Base-by-base conservation (phyloP, 1,139 yeast genomes). In the Wickerhamomyces sp. region DNA sequence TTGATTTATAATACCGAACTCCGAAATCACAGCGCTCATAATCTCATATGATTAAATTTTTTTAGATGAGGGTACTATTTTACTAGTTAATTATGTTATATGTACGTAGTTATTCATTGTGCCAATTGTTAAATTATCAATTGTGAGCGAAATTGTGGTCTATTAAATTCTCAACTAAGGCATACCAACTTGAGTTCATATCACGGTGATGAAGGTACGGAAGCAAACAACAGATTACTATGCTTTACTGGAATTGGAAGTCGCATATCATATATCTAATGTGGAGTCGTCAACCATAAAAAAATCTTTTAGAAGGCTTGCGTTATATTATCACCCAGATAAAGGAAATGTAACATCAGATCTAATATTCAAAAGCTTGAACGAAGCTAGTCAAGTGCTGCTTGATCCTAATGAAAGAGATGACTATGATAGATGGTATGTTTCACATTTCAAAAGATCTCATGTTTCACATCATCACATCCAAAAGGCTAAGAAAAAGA, bases 321-420 rank as follows among this genome's bases (percentile, higher is more conserved):
- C 98, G 13, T 76, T 94, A 37, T 81, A 80, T 54, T 74, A 89
- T 61, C 99, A 92, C 63, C 99, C 99, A 0, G 99, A 92, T 63
- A 92, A 94, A 64, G 90, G 92, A 60, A 47, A 78, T 50, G 82
- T 84, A 56, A 83, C 94, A 9, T 85, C 87, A 2, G 92, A 82
- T 53, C 61, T 73, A 39, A 73, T 72, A 51, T 87, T 87, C 61
- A 85, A 85, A 59, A 81, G 78, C 46, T 69, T 87, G 32, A 73
- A 79, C 14, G 79, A 75, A 45, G 94, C 95, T 0, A 83, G 86
- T 54, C 94, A 85, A 55, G 64, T 76, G 12, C 65, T 86, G 46
- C 70, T 73, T 19, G 89, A 86, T 58, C 85, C 67, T 17, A 59
- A 52, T 6, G 67, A 65, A 48, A 61, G 84, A 40, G 62, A 61